Percentiles rank a stretch among this genome's conserved stretches.
These are phyloP conservation scores for Exsudoporus floridanus DNA, from an alignment of 1,284 basidiomycete species.

Conservation along the genomic window DNA sequence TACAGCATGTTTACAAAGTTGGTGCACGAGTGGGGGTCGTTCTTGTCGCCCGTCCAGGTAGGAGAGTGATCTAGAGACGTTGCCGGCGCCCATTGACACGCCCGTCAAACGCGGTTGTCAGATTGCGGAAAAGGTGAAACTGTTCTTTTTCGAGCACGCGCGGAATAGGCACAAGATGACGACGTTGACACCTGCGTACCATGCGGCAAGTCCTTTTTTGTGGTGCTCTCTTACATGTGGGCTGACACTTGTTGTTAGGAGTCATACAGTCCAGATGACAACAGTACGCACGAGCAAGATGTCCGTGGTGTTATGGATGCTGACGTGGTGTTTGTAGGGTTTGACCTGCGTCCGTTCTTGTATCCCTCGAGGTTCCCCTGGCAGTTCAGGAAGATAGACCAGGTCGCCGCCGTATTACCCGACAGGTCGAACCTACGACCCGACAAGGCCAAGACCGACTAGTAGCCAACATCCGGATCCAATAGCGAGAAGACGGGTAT, in stretches of 20 bases:
- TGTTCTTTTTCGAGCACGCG: conserved; percentile 97
- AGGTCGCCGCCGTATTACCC: conserved; percentile 70
- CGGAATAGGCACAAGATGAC: conserved; percentile 99
- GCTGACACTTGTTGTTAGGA: conserved; percentile 51
- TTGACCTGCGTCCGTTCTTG: conserved; percentile 94
- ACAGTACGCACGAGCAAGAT: conserved; percentile 57
- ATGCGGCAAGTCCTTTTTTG: conserved; percentile 66
- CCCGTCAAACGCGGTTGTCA: conserved; percentile 33
- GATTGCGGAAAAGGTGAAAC: conserved; percentile 97
- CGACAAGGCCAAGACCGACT: conserved; percentile 46
- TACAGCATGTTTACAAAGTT: conserved; percentile 97
- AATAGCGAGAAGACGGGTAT: conserved; percentile 33
- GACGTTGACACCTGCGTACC: conserved; percentile 93
- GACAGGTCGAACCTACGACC: conserved; percentile 55
- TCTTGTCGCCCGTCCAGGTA: conserved; percentile 79
- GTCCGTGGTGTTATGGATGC: not conserved
- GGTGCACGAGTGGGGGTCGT: conserved; percentile 86
- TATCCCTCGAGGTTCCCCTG: conserved; percentile 93
- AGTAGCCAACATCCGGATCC: conserved; percentile 20
- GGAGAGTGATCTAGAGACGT: too few species aligned
- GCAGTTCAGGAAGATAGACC: conserved; percentile 96
- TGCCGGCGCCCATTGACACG: too few species aligned
- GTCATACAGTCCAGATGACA: conserved; percentile 95
- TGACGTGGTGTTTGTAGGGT: conserved; percentile 53
- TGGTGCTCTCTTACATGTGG: not conserved